phyloP scores from a whole-genome alignment of 2,329 filamentous ascomycete species.

The Hymenoscyphus infarciens region DNA sequence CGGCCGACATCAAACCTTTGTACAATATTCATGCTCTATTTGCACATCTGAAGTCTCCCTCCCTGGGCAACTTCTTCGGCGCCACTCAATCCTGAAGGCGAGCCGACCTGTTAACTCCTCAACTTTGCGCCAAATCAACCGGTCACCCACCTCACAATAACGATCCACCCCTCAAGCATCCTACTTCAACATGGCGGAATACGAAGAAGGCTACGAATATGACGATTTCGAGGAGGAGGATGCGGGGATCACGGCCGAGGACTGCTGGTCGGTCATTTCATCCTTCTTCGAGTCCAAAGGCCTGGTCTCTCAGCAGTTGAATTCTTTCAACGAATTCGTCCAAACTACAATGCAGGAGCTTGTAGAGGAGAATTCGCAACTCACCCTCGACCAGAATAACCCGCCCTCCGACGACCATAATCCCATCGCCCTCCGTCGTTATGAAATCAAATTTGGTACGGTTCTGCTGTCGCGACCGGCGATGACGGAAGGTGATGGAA shows the following conservation, averaged over 20 bases:
- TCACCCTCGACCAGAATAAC: conserved; percentile 91
- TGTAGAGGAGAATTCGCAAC: conserved; percentile 83
- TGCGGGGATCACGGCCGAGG: conserved; percentile 82
- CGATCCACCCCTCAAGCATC: conserved; percentile 4
- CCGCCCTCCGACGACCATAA: conserved; percentile 74
- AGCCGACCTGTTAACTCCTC: conserved; percentile 13
- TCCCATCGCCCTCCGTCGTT: conserved; percentile 81
- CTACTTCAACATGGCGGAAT: conserved; percentile 33
- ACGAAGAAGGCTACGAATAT: conserved; percentile 59
- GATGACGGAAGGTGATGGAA: conserved; percentile 89
- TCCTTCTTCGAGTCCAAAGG: conserved; percentile 97
- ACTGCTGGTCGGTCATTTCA: conserved; percentile 97
- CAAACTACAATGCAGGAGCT: conserved; percentile 91
- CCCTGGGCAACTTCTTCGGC: conserved; percentile 13
- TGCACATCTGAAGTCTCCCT: conserved; percentile 18
- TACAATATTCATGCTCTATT: conserved; percentile 19
- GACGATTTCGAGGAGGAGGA: conserved; percentile 67
- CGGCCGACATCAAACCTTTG: conserved; percentile 8
- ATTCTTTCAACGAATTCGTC: conserved; percentile 97
- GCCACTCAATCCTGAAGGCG: conserved; percentile 12
- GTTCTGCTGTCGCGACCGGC: conserved; percentile 86
- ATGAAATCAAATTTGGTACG: conserved; percentile 91
- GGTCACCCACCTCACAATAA: neutral
- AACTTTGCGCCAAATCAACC: conserved; percentile 14
- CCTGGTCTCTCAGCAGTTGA: conserved; percentile 93